Evolutionary conservation across 2,329 filamentous ascomycete genomes (phyloP).

Genomic region (Cercospora sp.): DNA sequence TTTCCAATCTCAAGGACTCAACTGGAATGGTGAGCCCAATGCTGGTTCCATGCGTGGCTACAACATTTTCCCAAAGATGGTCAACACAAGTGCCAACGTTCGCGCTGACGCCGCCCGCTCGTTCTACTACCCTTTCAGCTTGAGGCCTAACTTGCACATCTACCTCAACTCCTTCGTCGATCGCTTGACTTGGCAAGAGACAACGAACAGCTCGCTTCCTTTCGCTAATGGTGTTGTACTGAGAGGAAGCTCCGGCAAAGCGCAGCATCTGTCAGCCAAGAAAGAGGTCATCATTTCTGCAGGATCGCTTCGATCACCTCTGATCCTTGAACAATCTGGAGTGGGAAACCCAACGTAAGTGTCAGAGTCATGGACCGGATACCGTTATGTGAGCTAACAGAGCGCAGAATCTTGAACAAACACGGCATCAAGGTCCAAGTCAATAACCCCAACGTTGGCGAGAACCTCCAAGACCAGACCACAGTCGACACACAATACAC

Average conservation of each 20-base stretch:
- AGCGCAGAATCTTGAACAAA: constrained; percentile 45
- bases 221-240: constrained; percentile 16
- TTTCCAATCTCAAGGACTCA: constrained; percentile 39
- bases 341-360: constrained; percentile 46
- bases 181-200: constrained; percentile 41
- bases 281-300: constrained; percentile 60
- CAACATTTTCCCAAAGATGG: constrained; percentile 45
- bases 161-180: constrained; percentile 47
- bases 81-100: constrained; percentile 42
- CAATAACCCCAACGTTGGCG: constrained; percentile 36
- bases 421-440: constrained; percentile 26
- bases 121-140: constrained; percentile 48
- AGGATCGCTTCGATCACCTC: constrained; percentile 58
- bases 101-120: constrained; percentile 51
- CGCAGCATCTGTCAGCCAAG: constrained; percentile 3
- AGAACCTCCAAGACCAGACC: constrained; percentile 34
- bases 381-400: background rate
- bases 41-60: constrained; percentile 49
- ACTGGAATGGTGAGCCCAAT: constrained; percentile 46
- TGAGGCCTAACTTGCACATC: constrained; percentile 46
- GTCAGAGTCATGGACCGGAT: background rate
- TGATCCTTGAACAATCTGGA: constrained; percentile 61
- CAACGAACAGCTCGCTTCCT: background rate
- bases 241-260: background rate
- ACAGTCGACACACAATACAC: constrained; percentile 32